These are phyloP conservation scores for Hemisphaericaspora nanyangensis DNA, from an alignment of 805 yeast species.

Conservation along the genomic window DNA sequence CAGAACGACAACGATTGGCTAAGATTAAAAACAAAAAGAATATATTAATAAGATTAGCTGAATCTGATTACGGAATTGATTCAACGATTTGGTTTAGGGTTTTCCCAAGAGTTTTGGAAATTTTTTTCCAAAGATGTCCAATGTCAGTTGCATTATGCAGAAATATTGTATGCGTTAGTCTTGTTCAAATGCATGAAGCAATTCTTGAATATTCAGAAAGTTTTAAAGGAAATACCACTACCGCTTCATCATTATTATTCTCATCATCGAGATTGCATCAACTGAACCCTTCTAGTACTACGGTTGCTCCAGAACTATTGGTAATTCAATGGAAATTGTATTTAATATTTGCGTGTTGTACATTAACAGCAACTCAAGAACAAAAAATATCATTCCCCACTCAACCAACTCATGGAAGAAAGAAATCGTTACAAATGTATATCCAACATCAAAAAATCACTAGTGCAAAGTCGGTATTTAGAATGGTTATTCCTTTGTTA, in stretches of 20 bases:
- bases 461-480: slow-evolving; percentile 85
- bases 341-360: slow-evolving; percentile 86
- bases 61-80: slow-evolving; percentile 91
- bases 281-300: slow-evolving; percentile 9
- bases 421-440: slow-evolving; percentile 72
- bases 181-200: slow-evolving; percentile 80
- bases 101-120: slow-evolving; percentile 69
- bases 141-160: slow-evolving; percentile 92
- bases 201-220: slow-evolving; percentile 54
- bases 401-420: slow-evolving; percentile 61
- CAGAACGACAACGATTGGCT: slow-evolving; percentile 70
- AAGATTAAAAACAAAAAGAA: slow-evolving; percentile 64
- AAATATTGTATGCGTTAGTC: slow-evolving; percentile 80
- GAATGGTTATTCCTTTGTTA: slow-evolving; percentile 79
- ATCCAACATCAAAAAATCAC: slow-evolving; percentile 91
- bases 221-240: slow-evolving; percentile 30
- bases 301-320: slow-evolving; percentile 60
- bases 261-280: slow-evolving; percentile 15
- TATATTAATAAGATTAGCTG: slow-evolving; percentile 73
- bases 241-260: slow-evolving; percentile 31
- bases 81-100: slow-evolving; percentile 93
- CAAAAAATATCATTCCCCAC: slow-evolving; percentile 61
- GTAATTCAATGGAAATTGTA: slow-evolving; percentile 88
- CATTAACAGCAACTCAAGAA: slow-evolving; percentile 84
- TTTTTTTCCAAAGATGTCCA: slow-evolving; percentile 79